A percentile compares a stretch with the other conserved stretches of the same genome.
Conservation (phyloP, 192 early-diverging fungal genomes). For the Funneliformis geosporum region DNA sequence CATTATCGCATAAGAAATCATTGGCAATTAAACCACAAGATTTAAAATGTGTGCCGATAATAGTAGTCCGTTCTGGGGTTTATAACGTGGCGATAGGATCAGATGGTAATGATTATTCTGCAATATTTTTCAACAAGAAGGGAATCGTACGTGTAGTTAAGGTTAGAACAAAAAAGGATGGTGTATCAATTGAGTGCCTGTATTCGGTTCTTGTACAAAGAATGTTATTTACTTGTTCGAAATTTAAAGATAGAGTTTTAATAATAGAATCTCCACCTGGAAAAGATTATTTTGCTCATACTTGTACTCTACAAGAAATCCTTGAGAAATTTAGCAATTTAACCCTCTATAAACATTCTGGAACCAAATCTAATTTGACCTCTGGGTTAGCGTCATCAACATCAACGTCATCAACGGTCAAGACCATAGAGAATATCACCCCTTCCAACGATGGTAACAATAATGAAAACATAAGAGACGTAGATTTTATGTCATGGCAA, state of each 20-base stretch:
- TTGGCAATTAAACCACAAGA: neutral
- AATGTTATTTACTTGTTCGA: conserved; percentile 1
- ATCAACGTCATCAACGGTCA: neutral
- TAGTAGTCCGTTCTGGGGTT: neutral
- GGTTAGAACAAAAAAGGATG: neutral
- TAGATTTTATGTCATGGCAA: neutral
- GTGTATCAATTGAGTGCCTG: neutral
- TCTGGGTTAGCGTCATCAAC: too few relatives aligned
- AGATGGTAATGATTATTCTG: conserved; percentile 4
- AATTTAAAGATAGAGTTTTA: conserved; percentile 2
- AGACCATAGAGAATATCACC: neutral
- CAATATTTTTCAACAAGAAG: conserved; percentile 2
- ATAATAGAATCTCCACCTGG: neutral
- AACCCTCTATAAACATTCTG: neutral
- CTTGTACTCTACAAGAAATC: neutral
- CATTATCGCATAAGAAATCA: neutral
- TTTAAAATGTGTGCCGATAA: neutral
- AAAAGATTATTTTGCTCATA: conserved; percentile 14
- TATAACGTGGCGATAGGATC: neutral
- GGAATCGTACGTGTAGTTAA: neutral
- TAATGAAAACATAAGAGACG: neutral
- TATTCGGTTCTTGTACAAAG: neutral
- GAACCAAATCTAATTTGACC: neutral
- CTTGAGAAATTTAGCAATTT: neutral
- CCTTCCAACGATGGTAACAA: neutral